Conservation (phyloP, 2,329 filamentous ascomycete genomes). For the Sporothrix sp. region DNA sequence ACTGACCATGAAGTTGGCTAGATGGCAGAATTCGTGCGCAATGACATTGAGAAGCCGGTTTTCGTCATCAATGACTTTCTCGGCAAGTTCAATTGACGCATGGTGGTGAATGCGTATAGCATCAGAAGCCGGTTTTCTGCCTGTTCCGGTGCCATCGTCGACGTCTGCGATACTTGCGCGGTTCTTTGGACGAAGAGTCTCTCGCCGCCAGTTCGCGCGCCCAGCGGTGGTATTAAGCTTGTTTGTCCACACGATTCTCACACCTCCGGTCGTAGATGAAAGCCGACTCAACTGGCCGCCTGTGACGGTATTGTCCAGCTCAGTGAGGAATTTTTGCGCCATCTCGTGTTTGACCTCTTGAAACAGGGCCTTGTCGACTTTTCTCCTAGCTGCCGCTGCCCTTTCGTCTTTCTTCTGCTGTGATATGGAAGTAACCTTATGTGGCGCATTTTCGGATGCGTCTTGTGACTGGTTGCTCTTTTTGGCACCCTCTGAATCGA, state of each 20-base stretch:
- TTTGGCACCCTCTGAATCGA: slow-evolving; percentile 17
- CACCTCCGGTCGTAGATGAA: slow-evolving; percentile 55
- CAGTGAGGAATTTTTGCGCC: slow-evolving; percentile 53
- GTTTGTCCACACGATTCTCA: slow-evolving; percentile 64
- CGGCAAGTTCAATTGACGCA: slow-evolving; percentile 77
- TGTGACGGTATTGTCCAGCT: slow-evolving; percentile 60
- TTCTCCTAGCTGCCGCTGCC: slow-evolving; percentile 25
- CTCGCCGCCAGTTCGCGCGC: slow-evolving; percentile 61
- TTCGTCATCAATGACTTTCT: slow-evolving; percentile 75
- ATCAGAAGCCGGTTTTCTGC: slow-evolving; percentile 8
- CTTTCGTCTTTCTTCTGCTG: slow-evolving; percentile 22
- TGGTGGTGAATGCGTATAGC: slow-evolving; percentile 40
- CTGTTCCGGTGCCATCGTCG: neutral
- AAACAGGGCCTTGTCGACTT: slow-evolving; percentile 49
- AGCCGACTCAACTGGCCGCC: slow-evolving; percentile 48
- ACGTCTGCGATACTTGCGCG: neutral
- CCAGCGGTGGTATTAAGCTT: slow-evolving; percentile 74
- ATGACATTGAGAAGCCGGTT: slow-evolving; percentile 75
- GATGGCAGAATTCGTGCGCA: slow-evolving; percentile 94
- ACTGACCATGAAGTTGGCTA: slow-evolving; percentile 83
- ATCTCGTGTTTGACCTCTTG: slow-evolving; percentile 50
- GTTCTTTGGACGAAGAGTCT: slow-evolving; percentile 34
- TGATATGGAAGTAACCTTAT: neutral
- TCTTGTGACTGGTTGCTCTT: neutral
- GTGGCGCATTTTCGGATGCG: neutral